Base-by-base conservation (phyloP, 2,329 filamentous ascomycete genomes). In the Stagonosporopsis chrysanthemi region DNA sequence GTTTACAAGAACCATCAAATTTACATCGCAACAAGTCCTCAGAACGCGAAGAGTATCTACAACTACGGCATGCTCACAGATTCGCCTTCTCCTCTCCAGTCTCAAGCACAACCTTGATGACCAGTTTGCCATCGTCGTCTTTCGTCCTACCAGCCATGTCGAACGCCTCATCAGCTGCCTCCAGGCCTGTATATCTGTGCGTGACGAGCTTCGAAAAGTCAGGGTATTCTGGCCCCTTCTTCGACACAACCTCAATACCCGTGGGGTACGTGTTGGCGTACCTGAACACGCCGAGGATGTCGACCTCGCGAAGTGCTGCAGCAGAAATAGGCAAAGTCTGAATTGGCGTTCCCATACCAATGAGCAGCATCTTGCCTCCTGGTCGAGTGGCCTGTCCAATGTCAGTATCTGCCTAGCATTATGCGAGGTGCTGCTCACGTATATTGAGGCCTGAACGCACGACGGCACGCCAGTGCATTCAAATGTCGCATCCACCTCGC, bases 281-380 rank as follows among this genome's bases (percentile, higher is more conserved):
- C 44, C 90, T 83, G 78, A 92, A 92, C 28, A 91, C 87, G 31
- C 89, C 89, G n/a, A 91, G 77, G 29, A 92, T 88, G 70, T 92
- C 90, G 40, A 92, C 87, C 77, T 93, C 90, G 35, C 89, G 84
- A 26, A 91, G 79, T 36, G 90, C 88, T 3, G 89, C 89, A 5
- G 88, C 87, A 7, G 87, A 90, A 42, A 93, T 79, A 1, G 89
- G 89, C 1, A 92, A 81, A 0, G 88, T 91, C 73, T 92, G 89
- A 49, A 91, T 84, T 0, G 90, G 89, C 5, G 85, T 90, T 35
- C 90, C 90, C 90, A 92, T 92, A 50, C 90, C 90, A 23, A 93
- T 89, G 73, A 92, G 87, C 73, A 92, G 83, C 45, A 92, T 81
- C 66, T 88, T 88, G 17, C 90, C 90, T 24, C 90, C 90, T 0